Base-by-base conservation (phyloP, 768 basidiomycete species). In the Trametes elegans region DNA sequence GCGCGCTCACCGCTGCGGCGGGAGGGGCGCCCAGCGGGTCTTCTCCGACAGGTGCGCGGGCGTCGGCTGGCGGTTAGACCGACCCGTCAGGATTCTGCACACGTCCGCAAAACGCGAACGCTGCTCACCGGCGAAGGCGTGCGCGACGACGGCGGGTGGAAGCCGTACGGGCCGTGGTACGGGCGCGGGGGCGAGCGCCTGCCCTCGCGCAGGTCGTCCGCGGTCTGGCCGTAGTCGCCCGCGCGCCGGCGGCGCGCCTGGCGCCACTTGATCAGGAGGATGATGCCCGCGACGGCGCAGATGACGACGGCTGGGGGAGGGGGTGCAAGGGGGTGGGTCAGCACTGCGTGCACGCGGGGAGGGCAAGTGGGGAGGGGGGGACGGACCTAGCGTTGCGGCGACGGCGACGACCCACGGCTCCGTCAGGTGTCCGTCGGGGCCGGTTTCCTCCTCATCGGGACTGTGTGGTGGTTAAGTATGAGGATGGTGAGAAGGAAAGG, bases 361-460 rank as follows among this genome's bases (percentile, higher is more conserved):
- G 1, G 24, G 42, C 10, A 44, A 18, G 28, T 19, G 31, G 28
- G 16, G 7, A 28, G 24, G 8, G 19, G 11, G 24, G 28, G 38
- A 56, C 65, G 19, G 40, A 70, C 69, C 57, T 19, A 66, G 49
- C 11, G 62, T 53, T 7, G 63, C 61, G 3, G 62, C 63, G 5
- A 71, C 64, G 19, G 63, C 70, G 19, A 66, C 64, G 29, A 68
- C 67, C 70, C 70, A 71, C 5, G 62, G 52, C 16, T 56, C 48
- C n/a, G 57, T 61, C 18, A 70, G 44, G 40, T 66, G 66, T 9
- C 64, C 64, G 14, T 58, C 54, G 13, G 53, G 56, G 14, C 36
- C 52, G 21, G 16, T 35, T 10, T 59, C 56, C 36, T 48, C 48
- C 9, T 56, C 36, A 38, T 36, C 40, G 19, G 36, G 36, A 38